Evolutionary conservation across 306 rosid genomes (phyloP), one percentile per base, ranked within the genome.

Genomic region (Elaeagnus macrophylla): DNA sequence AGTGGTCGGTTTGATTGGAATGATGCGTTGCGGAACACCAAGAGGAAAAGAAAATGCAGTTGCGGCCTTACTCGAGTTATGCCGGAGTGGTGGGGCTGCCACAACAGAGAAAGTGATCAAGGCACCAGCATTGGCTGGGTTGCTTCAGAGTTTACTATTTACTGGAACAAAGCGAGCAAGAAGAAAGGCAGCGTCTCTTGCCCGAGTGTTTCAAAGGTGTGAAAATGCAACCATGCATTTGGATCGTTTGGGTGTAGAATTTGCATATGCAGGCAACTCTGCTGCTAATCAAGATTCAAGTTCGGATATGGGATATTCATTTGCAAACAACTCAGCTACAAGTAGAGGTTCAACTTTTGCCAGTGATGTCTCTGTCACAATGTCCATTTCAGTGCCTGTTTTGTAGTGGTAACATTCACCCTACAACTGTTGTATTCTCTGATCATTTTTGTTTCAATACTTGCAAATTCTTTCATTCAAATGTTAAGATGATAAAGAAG

Each of bases 101-200:
- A 78, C 91, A 42, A 86, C 88, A 0, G 97, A 86, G 69, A 84
- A 70, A 67, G 97, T 90, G 16, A 79, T 80, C 12, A 81, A 72
- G 77, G 94, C 85, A 1, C 97, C 97, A 0, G 79, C 90, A 44
- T 80, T 90, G 72, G 95, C 86, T 4, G 86, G 91, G 8, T 73
- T 90, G 60, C 95, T 90, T 59, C 97, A 86, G 75, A 68, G 80
- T 38, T 74, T 90, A 56, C 66, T 83, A 32, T 90, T 83, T 51
- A 90, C 97, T 0, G 97, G 97, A 10, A 90, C 97, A 38, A 90
- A 86, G 57, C 74, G 97, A 16, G 97, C 97, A 7, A 79, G 95
- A 67, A 69, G 97, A 61, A 90, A 90, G 80, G 97, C 97, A 18
- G 97, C 97, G 6, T 90, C 97, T 37, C 91, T 90, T 41, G 91